Evolutionary conservation across 306 rosid genomes (phyloP).

Genomic region (Vachellia collinsii): DNA sequence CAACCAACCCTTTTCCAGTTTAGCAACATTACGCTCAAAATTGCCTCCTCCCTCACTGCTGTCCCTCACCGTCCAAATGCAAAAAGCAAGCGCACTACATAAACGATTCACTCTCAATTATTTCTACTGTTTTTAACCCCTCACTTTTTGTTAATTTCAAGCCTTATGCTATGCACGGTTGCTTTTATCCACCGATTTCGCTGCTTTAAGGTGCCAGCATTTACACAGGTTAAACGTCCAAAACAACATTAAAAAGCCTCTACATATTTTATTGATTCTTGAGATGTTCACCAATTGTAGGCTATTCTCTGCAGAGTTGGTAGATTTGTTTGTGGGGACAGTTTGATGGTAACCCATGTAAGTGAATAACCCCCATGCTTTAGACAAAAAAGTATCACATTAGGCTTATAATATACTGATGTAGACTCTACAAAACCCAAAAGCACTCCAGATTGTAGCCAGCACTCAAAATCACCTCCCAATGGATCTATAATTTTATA

Average conservation of each 20-base stretch:
- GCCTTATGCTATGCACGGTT: neutral
- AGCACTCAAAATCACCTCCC: conserved; percentile 46
- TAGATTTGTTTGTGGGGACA: conserved; percentile 21
- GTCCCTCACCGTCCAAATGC: conserved; percentile 22
- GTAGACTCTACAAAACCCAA: conserved; percentile 47
- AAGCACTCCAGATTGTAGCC: conserved; percentile 32
- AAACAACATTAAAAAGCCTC: neutral
- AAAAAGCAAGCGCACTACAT: neutral
- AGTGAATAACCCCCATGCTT: neutral
- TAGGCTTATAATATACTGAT: conserved; percentile 36
- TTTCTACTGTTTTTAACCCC: conserved; percentile 25
- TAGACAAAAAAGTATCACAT: neutral
- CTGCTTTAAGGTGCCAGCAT: too few relatives aligned
- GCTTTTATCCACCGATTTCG: too few relatives aligned
- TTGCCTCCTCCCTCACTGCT: conserved; percentile 3
- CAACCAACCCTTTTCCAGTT: conserved; percentile 32
- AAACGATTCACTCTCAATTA: neutral
- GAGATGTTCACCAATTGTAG: neutral
- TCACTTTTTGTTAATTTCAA: neutral
- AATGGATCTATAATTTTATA: conserved; percentile 26
- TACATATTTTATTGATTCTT: too few relatives aligned
- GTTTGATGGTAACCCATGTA: conserved; percentile 28
- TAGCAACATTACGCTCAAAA: neutral
- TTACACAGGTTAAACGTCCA: neutral
- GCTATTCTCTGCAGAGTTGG: neutral